phyloP scores from a whole-genome alignment of 305 asterid species.

The Euphrasia arctica region DNA sequence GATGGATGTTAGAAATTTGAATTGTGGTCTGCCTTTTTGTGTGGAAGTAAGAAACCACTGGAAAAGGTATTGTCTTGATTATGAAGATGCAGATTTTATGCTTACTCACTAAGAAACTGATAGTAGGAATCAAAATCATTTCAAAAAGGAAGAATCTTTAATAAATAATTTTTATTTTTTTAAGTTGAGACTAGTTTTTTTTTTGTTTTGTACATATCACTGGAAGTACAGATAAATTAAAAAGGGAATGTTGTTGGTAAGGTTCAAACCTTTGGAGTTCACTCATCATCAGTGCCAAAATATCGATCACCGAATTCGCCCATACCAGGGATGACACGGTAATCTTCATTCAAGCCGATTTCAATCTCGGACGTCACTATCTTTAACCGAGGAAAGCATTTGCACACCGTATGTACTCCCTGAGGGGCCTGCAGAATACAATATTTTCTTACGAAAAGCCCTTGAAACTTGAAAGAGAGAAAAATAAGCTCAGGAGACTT shows the following conservation, averaged over 20 bases:
- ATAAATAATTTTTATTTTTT: not conserved
- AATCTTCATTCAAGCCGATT: slow-evolving; percentile 71
- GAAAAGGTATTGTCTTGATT: slow-evolving; percentile 31
- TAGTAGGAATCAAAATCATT: slow-evolving; percentile 1
- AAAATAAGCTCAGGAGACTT: too few relatives aligned
- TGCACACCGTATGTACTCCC: slow-evolving; percentile 91
- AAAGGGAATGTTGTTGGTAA: too few relatives aligned
- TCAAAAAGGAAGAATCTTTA: not conserved
- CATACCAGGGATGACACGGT: slow-evolving; percentile 93
- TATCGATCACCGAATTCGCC: slow-evolving; percentile 97
- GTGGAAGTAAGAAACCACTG: too few relatives aligned
- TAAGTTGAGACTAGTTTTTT: not conserved
- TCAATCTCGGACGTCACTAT: slow-evolving; percentile 99
- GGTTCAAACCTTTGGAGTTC: too few relatives aligned
- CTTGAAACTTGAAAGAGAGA: too few relatives aligned
- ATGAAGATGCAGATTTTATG: slow-evolving; percentile 32
- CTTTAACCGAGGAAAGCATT: slow-evolving; percentile 76
- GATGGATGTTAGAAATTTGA: slow-evolving; percentile 37
- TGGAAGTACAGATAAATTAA: not conserved
- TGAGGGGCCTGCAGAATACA: slow-evolving; percentile 71
- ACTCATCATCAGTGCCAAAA: slow-evolving; percentile 25
- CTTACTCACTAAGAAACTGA: slow-evolving; percentile 67
- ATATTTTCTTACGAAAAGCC: too few relatives aligned
- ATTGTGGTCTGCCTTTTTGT: slow-evolving; percentile 34
- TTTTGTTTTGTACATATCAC: not conserved